These are phyloP conservation scores for Zea luxurians DNA, from an alignment of 176 grass and related monocot species.

Conservation along the genomic window DNA sequence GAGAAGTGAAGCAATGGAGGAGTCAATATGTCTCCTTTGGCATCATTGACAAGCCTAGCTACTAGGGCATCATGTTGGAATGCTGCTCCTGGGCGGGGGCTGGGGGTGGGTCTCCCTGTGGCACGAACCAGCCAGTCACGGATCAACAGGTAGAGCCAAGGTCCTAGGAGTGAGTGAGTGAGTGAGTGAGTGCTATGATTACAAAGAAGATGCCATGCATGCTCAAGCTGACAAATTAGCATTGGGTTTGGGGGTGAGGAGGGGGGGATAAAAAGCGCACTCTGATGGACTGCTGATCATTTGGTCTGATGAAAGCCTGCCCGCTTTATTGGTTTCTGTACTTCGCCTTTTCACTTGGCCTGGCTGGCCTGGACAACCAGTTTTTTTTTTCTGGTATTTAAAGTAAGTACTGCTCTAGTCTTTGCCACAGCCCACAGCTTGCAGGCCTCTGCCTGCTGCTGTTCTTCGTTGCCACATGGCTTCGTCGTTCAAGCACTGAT, in stretches of 20 bases:
- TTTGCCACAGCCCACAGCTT: slow-evolving; percentile 25
- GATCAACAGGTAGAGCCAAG: slow-evolving; percentile 62
- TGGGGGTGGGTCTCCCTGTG: slow-evolving; percentile 6
- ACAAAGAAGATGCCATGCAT: slow-evolving; percentile 66
- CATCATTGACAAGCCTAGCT: slow-evolving; percentile 49
- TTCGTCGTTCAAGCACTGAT: background rate
- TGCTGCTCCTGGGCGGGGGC: slow-evolving; percentile 9
- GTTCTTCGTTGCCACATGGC: slow-evolving; percentile 22
- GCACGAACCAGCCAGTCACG: slow-evolving; percentile 56
- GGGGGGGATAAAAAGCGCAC: slow-evolving; percentile 36
- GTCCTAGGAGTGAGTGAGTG: slow-evolving; percentile 34
- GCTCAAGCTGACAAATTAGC: slow-evolving; percentile 56
- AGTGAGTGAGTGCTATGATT: slow-evolving; percentile 53
- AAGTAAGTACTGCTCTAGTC: too few relatives aligned
- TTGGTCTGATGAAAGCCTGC: slow-evolving; percentile 66
- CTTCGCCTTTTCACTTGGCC: slow-evolving; percentile 49
- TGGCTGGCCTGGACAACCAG: slow-evolving; percentile 6
- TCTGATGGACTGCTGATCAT: slow-evolving; percentile 60
- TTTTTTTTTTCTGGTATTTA: background rate
- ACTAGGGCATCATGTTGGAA: slow-evolving; percentile 30
- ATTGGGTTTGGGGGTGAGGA: slow-evolving; percentile 23
- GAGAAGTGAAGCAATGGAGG: slow-evolving; percentile 42
- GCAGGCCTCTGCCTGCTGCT: background rate
- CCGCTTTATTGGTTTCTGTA: slow-evolving; percentile 65
- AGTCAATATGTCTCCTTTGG: slow-evolving; percentile 45